phyloP scores from a whole-genome alignment of 768 basidiomycete species.

The Tylopilus plumbeoviolaceoides region DNA sequence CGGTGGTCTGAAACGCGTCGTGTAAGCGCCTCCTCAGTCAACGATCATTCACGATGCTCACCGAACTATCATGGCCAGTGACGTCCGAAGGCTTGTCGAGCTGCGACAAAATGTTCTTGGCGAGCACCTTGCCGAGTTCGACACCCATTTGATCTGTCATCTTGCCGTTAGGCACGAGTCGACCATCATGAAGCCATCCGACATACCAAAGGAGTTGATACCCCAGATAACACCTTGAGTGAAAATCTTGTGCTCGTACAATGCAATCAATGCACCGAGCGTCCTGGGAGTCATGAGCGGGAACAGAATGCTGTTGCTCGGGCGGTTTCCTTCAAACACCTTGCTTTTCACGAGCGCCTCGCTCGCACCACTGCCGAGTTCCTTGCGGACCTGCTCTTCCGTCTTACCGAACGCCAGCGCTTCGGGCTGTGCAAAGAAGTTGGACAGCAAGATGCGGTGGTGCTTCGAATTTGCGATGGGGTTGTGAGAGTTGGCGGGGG shows the following conservation, averaged over 20 bases:
- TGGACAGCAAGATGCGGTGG: constrained; percentile 94
- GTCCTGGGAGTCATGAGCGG: constrained; percentile 86
- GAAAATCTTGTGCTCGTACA: constrained; percentile 99
- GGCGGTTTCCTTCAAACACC: constrained; percentile 96
- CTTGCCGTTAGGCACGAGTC: background rate
- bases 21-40: background rate
- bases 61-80: constrained; percentile 84
- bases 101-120: constrained; percentile 92
- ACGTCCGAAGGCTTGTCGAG: constrained; percentile 77
- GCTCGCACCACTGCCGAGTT: constrained; percentile 65
- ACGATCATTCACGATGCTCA: constrained; percentile 18
- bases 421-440: constrained; percentile 98
- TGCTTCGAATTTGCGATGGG: constrained; percentile 84
- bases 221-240: constrained; percentile 97
- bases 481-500: constrained; percentile 87
- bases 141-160: constrained; percentile 96
- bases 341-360: constrained; percentile 92
- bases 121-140: constrained; percentile 95
- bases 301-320: constrained; percentile 96
- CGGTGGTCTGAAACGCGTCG: constrained; percentile 64
- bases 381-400: constrained; percentile 77
- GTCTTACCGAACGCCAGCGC: constrained; percentile 98
- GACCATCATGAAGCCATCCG: background rate
- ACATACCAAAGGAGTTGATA: constrained; percentile 93
- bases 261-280: constrained; percentile 81